phyloP scores from a whole-genome alignment of 2,329 filamentous ascomycete genomes.

The Penicillium sp. region DNA sequence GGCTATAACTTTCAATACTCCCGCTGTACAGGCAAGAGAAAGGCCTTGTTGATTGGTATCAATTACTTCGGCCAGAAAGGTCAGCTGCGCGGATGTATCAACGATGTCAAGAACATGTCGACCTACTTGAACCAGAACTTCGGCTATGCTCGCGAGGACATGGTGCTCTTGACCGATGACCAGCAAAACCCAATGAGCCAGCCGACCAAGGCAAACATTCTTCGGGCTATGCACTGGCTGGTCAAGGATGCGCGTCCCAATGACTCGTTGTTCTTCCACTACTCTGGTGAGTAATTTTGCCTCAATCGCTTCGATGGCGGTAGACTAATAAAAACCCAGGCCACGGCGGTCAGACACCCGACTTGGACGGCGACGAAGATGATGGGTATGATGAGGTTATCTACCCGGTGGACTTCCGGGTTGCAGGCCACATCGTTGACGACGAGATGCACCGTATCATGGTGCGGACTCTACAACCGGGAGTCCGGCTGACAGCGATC shows the following conservation, averaged over 20 bases:
- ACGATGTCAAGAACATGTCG: constrained; percentile 97
- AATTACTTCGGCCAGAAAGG: constrained; percentile 95
- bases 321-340: constrained; percentile 43
- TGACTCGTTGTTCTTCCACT: constrained; percentile 96
- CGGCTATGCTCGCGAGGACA: constrained; percentile 90
- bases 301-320: background rate
- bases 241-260: constrained; percentile 90
- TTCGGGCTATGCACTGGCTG: constrained; percentile 96
- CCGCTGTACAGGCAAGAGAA: constrained; percentile 80
- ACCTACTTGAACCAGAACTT: constrained; percentile 84
- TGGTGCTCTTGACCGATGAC: constrained; percentile 95
- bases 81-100: constrained; percentile 89
- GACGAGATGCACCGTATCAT: constrained; percentile 76
- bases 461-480: constrained; percentile 72
- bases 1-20: constrained; percentile 88
- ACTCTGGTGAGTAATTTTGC: constrained; percentile 64
- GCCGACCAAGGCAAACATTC: constrained; percentile 90
- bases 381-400: constrained; percentile 77
- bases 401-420: constrained; percentile 70
- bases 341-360: constrained; percentile 72
- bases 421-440: constrained; percentile 70
- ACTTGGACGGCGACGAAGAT: constrained; percentile 71
- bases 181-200: constrained; percentile 97
- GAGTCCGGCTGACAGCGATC: constrained; percentile 72
- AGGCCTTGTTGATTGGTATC: constrained; percentile 89